phyloP scores from a whole-genome alignment of 2,329 filamentous ascomycete species.

The Atkinsonella hypoxylon region DNA sequence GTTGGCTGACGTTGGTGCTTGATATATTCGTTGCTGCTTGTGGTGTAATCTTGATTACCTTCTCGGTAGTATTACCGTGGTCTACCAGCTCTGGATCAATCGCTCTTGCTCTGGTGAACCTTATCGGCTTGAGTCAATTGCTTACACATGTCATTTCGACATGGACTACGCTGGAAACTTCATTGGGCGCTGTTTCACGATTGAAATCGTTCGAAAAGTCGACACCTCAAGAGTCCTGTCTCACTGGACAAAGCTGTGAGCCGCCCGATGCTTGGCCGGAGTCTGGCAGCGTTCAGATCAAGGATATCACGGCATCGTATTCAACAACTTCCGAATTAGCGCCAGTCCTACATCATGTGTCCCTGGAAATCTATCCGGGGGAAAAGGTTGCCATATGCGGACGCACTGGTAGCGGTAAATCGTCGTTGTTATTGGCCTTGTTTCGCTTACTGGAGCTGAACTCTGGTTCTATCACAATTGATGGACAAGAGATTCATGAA shows the following conservation, averaged over 20 bases:
- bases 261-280: neutral
- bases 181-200: neutral
- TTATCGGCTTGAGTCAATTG: neutral
- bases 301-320: neutral
- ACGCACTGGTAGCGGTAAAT: constrained; percentile 25
- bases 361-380: constrained; percentile 18
- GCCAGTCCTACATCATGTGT: constrained; percentile 17
- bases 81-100: neutral
- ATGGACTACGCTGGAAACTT: neutral
- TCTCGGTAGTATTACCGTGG: constrained; percentile 23
- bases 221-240: neutral
- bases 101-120: neutral
- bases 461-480: constrained; percentile 29
- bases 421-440: constrained; percentile 28
- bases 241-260: no score
- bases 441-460: constrained; percentile 34
- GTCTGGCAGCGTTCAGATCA: neutral
- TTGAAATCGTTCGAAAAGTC: neutral
- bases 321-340: neutral
- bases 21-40: constrained; percentile 33
- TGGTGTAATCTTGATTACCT: constrained; percentile 30
- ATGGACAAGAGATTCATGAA: constrained; percentile 25
- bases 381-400: constrained; percentile 33
- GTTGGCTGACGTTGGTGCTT: constrained; percentile 35
- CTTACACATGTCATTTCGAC: neutral